Conservation (phyloP, 176 grass and related monocot genomes). For the Chloris gayana region DNA sequence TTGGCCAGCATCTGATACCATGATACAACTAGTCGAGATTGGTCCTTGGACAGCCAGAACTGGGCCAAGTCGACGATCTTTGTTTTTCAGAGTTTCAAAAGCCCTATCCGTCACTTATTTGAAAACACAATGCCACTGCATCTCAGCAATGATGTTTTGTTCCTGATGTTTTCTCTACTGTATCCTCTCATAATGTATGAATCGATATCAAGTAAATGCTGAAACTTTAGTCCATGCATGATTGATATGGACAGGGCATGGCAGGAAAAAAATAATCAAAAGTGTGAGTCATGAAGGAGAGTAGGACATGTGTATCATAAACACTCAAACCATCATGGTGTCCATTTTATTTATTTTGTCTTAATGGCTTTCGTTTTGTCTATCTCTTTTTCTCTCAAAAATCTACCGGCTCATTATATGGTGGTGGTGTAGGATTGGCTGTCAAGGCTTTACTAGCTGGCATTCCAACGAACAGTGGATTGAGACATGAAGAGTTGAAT, state of each 20-base stretch:
- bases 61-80: neutral
- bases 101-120: neutral
- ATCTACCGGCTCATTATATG: neutral
- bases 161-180: neutral
- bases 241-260: constrained; percentile 30
- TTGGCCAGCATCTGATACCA: constrained; percentile 28
- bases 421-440: constrained; percentile 6
- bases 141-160: neutral
- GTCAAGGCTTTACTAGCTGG: constrained; percentile 36
- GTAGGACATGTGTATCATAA: neutral
- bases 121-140: neutral
- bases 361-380: neutral
- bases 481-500: neutral
- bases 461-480: neutral
- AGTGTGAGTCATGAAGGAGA: constrained; percentile 26
- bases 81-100: neutral
- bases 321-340: neutral
- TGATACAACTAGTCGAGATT: constrained; percentile 24
- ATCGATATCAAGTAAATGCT: constrained; percentile 5
- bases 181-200: constrained; percentile 1
- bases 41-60: constrained; percentile 18
- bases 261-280: constrained; percentile 22
- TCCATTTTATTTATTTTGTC: neutral
- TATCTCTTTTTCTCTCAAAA: neutral
- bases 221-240: neutral